phyloP scores from a whole-genome alignment of 2,329 filamentous ascomycete species.

The Xylaria hypoxylon region DNA sequence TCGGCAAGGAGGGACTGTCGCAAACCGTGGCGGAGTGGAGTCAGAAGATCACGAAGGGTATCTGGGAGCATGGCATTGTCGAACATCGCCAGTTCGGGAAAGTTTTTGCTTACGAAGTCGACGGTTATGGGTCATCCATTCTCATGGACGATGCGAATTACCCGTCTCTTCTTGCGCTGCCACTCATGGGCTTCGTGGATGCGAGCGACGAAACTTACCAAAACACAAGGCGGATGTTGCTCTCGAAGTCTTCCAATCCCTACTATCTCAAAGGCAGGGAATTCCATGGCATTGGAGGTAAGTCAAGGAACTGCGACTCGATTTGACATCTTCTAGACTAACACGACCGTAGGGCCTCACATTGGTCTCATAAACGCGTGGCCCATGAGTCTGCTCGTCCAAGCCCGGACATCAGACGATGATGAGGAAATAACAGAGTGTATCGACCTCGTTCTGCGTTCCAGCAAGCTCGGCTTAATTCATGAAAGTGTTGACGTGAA shows the following conservation, averaged over 20 bases:
- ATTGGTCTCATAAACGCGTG: slow-evolving; percentile 92
- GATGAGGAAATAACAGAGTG: slow-evolving; percentile 84
- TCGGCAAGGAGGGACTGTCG: slow-evolving; percentile 65
- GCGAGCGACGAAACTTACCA: slow-evolving; percentile 77
- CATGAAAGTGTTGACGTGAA: slow-evolving; percentile 95
- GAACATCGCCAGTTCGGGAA: slow-evolving; percentile 78
- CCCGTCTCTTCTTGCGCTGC: slow-evolving; percentile 81
- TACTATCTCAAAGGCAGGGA: slow-evolving; percentile 83
- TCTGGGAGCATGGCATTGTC: slow-evolving; percentile 87
- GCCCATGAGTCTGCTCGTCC: slow-evolving; percentile 95
- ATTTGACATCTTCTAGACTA: slow-evolving; percentile 13
- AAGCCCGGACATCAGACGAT: slow-evolving; percentile 87
- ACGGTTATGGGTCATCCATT: slow-evolving; percentile 84
- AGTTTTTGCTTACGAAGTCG: slow-evolving; percentile 89
- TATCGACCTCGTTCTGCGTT: slow-evolving; percentile 78
- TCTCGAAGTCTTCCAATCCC: slow-evolving; percentile 82
- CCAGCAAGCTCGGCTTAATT: slow-evolving; percentile 81
- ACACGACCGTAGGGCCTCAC: slow-evolving; percentile 62
- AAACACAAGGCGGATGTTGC: slow-evolving; percentile 84
- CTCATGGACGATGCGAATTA: slow-evolving; percentile 93
- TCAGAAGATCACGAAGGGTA: slow-evolving; percentile 75
- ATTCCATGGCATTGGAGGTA: slow-evolving; percentile 91
- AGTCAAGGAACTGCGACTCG: slow-evolving; percentile 46
- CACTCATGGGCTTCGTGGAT: slow-evolving; percentile 79
- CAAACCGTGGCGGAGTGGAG: slow-evolving; percentile 69